Evolutionary conservation across 2,329 filamentous ascomycete genomes (phyloP).

Genomic region (Dactylellina cionopaga): DNA sequence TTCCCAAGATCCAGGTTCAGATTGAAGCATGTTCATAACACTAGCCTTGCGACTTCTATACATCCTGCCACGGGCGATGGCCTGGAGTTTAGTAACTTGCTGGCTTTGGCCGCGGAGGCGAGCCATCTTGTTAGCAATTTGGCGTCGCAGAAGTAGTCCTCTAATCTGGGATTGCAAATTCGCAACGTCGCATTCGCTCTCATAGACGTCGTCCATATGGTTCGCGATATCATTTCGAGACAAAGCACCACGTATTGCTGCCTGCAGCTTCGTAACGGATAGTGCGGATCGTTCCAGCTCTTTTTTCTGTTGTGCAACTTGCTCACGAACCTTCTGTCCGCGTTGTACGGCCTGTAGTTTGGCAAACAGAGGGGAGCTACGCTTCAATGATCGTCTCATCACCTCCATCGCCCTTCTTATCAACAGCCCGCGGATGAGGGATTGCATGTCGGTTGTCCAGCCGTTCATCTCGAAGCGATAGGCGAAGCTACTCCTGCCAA

Average conservation of each 20-base stretch:
- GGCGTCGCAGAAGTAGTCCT: conserved; percentile 62
- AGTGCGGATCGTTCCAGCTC: conserved; percentile 61
- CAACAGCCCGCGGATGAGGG: conserved; percentile 55
- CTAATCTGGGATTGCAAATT: conserved; percentile 56
- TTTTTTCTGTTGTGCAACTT: conserved; percentile 62
- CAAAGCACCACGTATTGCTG: conserved; percentile 63
- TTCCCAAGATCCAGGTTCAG: conserved; percentile 65
- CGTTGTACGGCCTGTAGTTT: conserved; percentile 68
- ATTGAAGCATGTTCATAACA: conserved; percentile 67
- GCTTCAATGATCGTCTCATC: conserved; percentile 60
- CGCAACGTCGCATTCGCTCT: conserved; percentile 53
- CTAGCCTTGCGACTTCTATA: conserved; percentile 68
- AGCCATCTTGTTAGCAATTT: conserved; percentile 59
- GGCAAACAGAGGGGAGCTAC: conserved; percentile 63
- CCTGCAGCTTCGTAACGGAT: conserved; percentile 66
- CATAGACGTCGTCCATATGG: conserved; percentile 54
- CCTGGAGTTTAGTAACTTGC: conserved; percentile 68
- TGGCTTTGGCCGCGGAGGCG: conserved; percentile 22
- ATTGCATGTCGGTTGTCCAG: conserved; percentile 55
- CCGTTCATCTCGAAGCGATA: conserved; percentile 56
- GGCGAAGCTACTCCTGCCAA: conserved; percentile 54
- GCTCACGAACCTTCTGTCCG: conserved; percentile 60
- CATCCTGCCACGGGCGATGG: conserved; percentile 74
- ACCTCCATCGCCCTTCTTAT: conserved; percentile 62
- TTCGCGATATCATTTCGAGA: conserved; percentile 51